Percentiles rank a stretch among this genome's conserved stretches.
phyloP scores from a whole-genome alignment of 371 early-diverging fungal species.

The Mucor sp. region DNA sequence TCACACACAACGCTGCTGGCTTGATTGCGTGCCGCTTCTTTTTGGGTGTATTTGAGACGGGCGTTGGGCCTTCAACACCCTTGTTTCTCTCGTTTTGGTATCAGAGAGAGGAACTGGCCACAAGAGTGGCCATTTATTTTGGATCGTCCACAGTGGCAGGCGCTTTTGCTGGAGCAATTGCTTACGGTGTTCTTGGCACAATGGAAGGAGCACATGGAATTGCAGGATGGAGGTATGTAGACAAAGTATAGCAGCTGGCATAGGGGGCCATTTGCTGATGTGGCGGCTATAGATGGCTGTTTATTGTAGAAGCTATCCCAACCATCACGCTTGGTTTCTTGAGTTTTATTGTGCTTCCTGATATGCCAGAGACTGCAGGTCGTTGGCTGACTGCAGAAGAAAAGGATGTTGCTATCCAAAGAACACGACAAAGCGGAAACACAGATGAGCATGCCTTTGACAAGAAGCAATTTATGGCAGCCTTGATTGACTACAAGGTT shows the following conservation, averaged over 20 bases:
- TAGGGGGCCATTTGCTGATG: neutral
- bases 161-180: conserved; percentile 52
- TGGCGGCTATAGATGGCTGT: conserved; percentile 39
- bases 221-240: conserved; percentile 38
- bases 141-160: conserved; percentile 48
- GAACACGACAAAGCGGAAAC: conserved; percentile 29
- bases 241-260: neutral
- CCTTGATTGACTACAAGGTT: conserved; percentile 35
- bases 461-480: conserved; percentile 39
- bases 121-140: conserved; percentile 45
- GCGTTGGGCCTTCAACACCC: conserved; percentile 40
- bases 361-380: conserved; percentile 38
- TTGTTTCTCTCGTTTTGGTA: conserved; percentile 50
- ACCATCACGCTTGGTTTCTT: conserved; percentile 55
- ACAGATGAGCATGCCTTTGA: conserved; percentile 36
- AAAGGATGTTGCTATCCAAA: conserved; percentile 35
- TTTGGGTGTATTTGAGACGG: conserved; percentile 56
- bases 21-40: conserved; percentile 61
- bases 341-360: conserved; percentile 36
- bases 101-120: conserved; percentile 39
- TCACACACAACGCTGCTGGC: conserved; percentile 47
- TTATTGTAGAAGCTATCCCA: conserved; percentile 63
- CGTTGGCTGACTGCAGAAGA: conserved; percentile 44
- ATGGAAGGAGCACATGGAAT: conserved; percentile 37
- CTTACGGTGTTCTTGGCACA: conserved; percentile 35